A percentile compares a stretch with the other conserved stretches of the same genome.
Conservation (phyloP, 345 rosid species). For the Trapa incisa region DNA sequence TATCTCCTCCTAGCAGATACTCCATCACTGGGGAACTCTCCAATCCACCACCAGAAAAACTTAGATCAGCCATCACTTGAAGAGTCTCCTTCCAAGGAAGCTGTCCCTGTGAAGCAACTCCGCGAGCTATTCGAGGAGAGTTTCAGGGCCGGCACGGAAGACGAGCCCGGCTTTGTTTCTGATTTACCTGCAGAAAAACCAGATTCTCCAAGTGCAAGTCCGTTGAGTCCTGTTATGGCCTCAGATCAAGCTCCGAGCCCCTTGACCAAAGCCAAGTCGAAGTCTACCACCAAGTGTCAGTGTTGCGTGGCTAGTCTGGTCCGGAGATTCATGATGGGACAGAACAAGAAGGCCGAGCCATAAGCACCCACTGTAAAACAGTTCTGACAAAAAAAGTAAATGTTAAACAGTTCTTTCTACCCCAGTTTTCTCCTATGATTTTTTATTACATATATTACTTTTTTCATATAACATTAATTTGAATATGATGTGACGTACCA, state of each 20-base stretch:
- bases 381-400: no score
- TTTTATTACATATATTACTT: no score
- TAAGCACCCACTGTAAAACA: not conserved
- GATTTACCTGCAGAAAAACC: slow-evolving; percentile 6
- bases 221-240: slow-evolving; percentile 8
- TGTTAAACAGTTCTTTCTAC: no score
- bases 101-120: slow-evolving; percentile 14
- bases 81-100: slow-evolving; percentile 8
- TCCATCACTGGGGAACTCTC: slow-evolving; percentile 27
- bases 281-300: slow-evolving; percentile 9
- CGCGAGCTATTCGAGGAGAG: slow-evolving; percentile 46
- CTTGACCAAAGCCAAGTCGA: slow-evolving; percentile 18
- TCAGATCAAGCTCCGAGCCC: slow-evolving; percentile 15
- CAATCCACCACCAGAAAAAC: slow-evolving; percentile 30
- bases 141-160: slow-evolving; percentile 7
- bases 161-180: slow-evolving; percentile 4
- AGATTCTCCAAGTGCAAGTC: slow-evolving; percentile 11
- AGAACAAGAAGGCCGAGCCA: slow-evolving; percentile 28
- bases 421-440: no score
- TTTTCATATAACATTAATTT: no score
- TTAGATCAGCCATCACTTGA: slow-evolving; percentile 11
- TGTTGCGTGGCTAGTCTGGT: slow-evolving; percentile 42
- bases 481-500: no score
- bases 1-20: slow-evolving; percentile 18
- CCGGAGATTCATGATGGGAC: slow-evolving; percentile 31